Base-by-base conservation (phyloP, 2,329 filamentous ascomycete species). In the Phaeosphaeria sp. region DNA sequence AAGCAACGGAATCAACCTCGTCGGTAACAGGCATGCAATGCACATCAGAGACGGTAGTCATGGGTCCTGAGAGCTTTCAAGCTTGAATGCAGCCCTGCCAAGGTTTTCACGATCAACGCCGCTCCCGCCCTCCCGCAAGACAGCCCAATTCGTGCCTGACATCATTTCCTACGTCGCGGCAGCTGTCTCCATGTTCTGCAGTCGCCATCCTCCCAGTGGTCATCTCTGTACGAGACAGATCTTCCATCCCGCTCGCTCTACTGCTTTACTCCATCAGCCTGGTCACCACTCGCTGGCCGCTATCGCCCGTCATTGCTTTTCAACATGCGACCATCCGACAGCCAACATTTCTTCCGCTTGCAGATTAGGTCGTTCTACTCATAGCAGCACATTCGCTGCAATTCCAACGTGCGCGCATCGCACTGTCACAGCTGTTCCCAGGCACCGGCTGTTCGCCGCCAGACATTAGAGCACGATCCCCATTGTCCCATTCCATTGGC, bases 401-500 rank as follows among this genome's bases (percentile, higher is more conserved):
- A 53, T 52, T 47, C 51, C 67, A 74, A 69, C 69, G 72, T 71
- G 71, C 61, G 62, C 71, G 63, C 59, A 58, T 58, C 60, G 59
- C 63, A 63, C 58, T 58, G 62, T 61, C 53, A 61, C 61, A 69
- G 62, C 66, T 65, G 65, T 63, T 59, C 55, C 53, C 68, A 68
- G 65, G 67, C 61, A 66, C 66, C 68, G 69, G 64, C 60, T 57
- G 51, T 60, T 71, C 62, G 60, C 53, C 68, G 61, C 73, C 73
- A 74, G 51, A 69, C 57, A 64, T 65, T 53, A 55, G 60, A 55
- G 67, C 71, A 76, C 74, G 74, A 66, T 69, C 62, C 55, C 36
- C 53, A 56, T 49, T 63, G 65, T 51, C 57, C 15, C 22, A 56
- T 66, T 63, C 71, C 60, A 77, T 77, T 77, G 75, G 75, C 66